phyloP scores from a whole-genome alignment of 352 stramenopile genomes.

The Phytophthora brassicae region DNA sequence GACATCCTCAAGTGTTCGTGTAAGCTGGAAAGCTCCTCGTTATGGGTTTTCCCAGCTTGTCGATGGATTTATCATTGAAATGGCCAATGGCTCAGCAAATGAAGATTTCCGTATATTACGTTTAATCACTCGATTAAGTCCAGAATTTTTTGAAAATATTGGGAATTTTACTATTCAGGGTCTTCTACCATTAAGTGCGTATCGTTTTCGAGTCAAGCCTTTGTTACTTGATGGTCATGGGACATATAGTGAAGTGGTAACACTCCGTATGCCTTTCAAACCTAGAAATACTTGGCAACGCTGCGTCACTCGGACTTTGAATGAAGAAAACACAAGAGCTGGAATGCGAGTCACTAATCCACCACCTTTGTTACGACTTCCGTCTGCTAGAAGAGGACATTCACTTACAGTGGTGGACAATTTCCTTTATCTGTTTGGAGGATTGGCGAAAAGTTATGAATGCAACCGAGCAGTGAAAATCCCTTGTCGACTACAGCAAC shows the following conservation, averaged over 20 bases:
- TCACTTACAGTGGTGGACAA: slow-evolving; percentile 50
- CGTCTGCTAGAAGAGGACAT: slow-evolving; percentile 65
- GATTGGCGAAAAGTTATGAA: slow-evolving; percentile 53
- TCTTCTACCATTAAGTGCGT: slow-evolving; percentile 36
- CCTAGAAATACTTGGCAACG: slow-evolving; percentile 52
- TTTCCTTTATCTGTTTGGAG: slow-evolving; percentile 69
- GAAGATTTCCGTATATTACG: slow-evolving; percentile 58
- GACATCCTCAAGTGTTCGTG: slow-evolving; percentile 40
- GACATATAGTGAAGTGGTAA: slow-evolving; percentile 36
- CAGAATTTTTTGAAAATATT: slow-evolving; percentile 3
- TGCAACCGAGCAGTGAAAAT: slow-evolving; percentile 53
- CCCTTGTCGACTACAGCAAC: slow-evolving; percentile 34
- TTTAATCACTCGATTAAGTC: slow-evolving; percentile 24
- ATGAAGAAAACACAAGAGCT: slow-evolving; percentile 37
- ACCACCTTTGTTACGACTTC: slow-evolving; percentile 33
- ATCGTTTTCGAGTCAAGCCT: slow-evolving; percentile 58
- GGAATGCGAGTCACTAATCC: slow-evolving; percentile 35
- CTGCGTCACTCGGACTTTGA: slow-evolving; percentile 32
- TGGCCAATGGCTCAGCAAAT: slow-evolving; percentile 55
- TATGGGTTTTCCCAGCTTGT: slow-evolving; percentile 48
- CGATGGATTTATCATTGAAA: slow-evolving; percentile 55
- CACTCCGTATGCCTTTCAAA: slow-evolving; percentile 34
- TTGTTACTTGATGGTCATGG: slow-evolving; percentile 45
- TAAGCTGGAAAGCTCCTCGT: slow-evolving; percentile 43
- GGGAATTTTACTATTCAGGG: slow-evolving; percentile 27